Evolutionary conservation across 805 yeast species (phyloP).

Genomic region (Lipomyces starkeyi): DNA sequence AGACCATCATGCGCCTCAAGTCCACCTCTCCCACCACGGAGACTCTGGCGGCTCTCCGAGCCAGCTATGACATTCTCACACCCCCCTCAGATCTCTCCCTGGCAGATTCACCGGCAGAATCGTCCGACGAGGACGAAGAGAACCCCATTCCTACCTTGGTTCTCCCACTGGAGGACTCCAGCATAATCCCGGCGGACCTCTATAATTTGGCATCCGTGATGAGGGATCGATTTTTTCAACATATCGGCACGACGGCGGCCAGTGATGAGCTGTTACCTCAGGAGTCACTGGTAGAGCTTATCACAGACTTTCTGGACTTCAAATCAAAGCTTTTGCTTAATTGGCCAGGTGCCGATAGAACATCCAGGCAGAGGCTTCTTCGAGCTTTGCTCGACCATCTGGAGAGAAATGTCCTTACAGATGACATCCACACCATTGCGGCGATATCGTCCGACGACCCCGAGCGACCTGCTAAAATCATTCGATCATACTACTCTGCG

Average conservation of each 20-base stretch:
- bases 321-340: no score
- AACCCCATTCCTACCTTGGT: no score
- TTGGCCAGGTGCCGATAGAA: no score
- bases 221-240: slow-evolving; percentile 84
- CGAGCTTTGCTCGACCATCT: slow-evolving; percentile 56
- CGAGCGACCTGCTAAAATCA: slow-evolving; percentile 71
- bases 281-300: no score
- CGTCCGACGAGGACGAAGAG: no score
- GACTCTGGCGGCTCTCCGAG: no score
- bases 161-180: slow-evolving; percentile 75
- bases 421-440: slow-evolving; percentile 89
- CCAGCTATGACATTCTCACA: no score
- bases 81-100: no score
- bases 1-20: no score
- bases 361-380: slow-evolving; percentile 56
- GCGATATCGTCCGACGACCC: slow-evolving; percentile 62
- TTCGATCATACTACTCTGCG: slow-evolving; percentile 77
- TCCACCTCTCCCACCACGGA: no score
- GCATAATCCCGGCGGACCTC: slow-evolving; percentile 81
- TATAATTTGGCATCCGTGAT: slow-evolving; percentile 84
- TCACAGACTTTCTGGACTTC: no score
- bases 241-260: slow-evolving; percentile 85
- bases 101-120: no score
- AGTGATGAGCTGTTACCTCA: slow-evolving; percentile 81
- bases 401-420: slow-evolving; percentile 58